Conservation (phyloP, 192 early-diverging fungal genomes). For the Funneliformis geosporum region DNA sequence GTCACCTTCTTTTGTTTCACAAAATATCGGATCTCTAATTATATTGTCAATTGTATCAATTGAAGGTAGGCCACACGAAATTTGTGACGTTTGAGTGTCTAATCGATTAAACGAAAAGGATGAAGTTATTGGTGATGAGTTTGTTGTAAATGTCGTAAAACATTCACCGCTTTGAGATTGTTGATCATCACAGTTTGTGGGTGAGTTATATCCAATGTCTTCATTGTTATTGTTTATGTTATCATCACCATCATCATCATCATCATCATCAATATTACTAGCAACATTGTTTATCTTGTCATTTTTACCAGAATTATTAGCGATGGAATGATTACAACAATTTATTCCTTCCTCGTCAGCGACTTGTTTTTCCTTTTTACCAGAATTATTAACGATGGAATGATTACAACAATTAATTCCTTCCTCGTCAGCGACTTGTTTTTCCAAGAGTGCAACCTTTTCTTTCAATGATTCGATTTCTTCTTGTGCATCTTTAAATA, state of each 20-base stretch:
- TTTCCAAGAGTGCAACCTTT: not conserved
- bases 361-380: not conserved
- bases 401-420: not conserved
- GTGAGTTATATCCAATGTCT: not conserved
- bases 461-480: slow-evolving; percentile 7
- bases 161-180: not conserved
- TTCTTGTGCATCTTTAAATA: not conserved
- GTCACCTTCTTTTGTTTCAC: not conserved
- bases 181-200: not conserved
- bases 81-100: not conserved
- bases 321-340: not conserved
- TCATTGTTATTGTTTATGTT: not conserved
- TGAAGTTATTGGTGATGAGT: not conserved
- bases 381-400: not conserved
- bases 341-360: not conserved
- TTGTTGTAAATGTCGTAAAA: not conserved
- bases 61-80: not conserved
- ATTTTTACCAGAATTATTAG: not conserved
- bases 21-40: not conserved
- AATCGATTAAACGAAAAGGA: not conserved
- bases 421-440: not conserved
- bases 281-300: not conserved
- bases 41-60: not conserved
- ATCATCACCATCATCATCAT: not conserved
- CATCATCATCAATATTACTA: not conserved